A percentile compares a stretch with the other conserved stretches of the same genome.
Conservation (phyloP, 1,284 basidiomycete species). For the Pseudozyma sp. region DNA sequence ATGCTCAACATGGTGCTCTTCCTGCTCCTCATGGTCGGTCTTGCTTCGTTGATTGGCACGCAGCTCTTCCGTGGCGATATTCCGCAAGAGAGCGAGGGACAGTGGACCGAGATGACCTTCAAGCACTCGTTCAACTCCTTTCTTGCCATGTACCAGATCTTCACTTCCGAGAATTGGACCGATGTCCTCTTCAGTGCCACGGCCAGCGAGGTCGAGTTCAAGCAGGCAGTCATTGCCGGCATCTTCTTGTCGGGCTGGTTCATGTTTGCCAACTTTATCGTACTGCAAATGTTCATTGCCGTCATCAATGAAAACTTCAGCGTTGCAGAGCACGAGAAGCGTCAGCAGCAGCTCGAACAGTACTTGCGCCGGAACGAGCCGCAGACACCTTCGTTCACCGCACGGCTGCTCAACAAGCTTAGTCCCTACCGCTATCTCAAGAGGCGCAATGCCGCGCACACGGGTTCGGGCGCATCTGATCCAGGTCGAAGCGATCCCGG, state of each 20-base stretch:
- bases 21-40: conserved; percentile 86
- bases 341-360: conserved; percentile 80
- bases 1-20: conserved; percentile 94
- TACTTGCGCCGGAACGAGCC: conserved; percentile 71
- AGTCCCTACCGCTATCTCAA: conserved; percentile 89
- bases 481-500: conserved; percentile 24
- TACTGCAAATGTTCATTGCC: conserved; percentile 98
- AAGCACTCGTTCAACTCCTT: conserved; percentile 90
- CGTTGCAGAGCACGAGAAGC: conserved; percentile 90
- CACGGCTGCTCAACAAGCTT: conserved; percentile 74
- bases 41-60: conserved; percentile 83
- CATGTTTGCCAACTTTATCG: conserved; percentile 92
- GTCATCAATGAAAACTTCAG: conserved; percentile 98
- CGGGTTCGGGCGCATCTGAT: conserved; percentile 22
- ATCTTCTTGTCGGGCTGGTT: conserved; percentile 88
- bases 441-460: conserved; percentile 71
- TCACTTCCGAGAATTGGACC: conserved; percentile 96
- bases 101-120: conserved; percentile 78
- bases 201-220: conserved; percentile 75
- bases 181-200: conserved; percentile 80
- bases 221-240: conserved; percentile 80
- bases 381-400: conserved; percentile 55
- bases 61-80: conserved; percentile 84
- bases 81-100: conserved; percentile 61
- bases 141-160: conserved; percentile 86